Percentiles rank a stretch among this genome's conserved stretches.
These are phyloP conservation scores for Thamnidium elegans DNA, from an alignment of 192 early-diverging fungal genomes.

Conservation along the genomic window DNA sequence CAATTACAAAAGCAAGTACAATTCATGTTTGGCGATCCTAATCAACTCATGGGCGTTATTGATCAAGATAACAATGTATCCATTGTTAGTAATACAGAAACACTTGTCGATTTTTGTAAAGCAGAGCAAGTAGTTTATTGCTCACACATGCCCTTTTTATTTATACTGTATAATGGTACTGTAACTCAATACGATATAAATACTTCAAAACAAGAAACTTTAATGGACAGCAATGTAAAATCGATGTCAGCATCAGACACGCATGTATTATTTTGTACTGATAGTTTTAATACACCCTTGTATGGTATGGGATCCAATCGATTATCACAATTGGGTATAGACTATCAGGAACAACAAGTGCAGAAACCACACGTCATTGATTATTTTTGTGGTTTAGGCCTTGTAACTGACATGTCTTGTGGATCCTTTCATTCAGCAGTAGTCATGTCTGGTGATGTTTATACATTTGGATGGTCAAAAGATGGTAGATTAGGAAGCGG, in stretches of 20 bases:
- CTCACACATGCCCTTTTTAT: background rate
- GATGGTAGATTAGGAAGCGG: slow-evolving; percentile 16
- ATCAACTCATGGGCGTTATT: slow-evolving; percentile 2
- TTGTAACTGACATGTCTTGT: background rate
- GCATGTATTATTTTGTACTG: slow-evolving; percentile 11
- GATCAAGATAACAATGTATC: background rate
- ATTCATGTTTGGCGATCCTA: slow-evolving; percentile 6
- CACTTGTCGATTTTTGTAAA: background rate
- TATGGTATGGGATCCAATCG: slow-evolving; percentile 17
- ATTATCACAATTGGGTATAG: slow-evolving; percentile 11
- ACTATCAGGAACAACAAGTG: slow-evolving; percentile 6
- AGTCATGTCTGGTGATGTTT: slow-evolving; percentile 8
- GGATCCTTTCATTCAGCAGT: slow-evolving; percentile 11
- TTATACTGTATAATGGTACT: background rate
- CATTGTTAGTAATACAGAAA: background rate
- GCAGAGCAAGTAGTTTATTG: slow-evolving; percentile 6
- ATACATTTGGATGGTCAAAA: slow-evolving; percentile 22
- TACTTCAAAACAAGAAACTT: background rate
- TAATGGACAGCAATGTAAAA: background rate
- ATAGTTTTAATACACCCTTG: background rate
- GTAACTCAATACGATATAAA: background rate
- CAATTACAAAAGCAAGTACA: background rate
- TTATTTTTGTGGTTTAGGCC: slow-evolving; percentile 9
- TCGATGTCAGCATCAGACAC: slow-evolving; percentile 2
- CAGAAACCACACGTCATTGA: background rate